A percentile compares a stretch with the other conserved stretches of the same genome.
These are phyloP conservation scores for Acidomyces sp. DNA, from an alignment of 495 filamentous ascomycete genomes.

Conservation along the genomic window DNA sequence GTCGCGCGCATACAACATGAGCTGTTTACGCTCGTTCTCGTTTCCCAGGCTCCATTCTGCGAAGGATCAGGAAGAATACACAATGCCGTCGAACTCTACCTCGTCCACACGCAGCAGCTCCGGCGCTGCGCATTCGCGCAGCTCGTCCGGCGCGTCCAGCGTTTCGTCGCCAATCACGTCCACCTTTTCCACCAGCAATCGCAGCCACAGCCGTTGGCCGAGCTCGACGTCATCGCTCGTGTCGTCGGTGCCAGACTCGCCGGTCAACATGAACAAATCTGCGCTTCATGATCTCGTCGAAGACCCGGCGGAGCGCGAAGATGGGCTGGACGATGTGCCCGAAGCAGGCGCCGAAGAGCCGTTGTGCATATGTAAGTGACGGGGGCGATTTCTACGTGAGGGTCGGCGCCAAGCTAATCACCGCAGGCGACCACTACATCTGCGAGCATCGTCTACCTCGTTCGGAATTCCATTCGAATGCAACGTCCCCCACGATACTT, in stretches of 20 bases:
- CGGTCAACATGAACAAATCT: slow-evolving; percentile 12
- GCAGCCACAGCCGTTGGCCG: slow-evolving; percentile 43
- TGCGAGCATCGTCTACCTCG: slow-evolving; percentile 16
- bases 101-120: neutral
- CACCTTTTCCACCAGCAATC: slow-evolving; percentile 44
- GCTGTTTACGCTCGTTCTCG: slow-evolving; percentile 11
- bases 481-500: neutral
- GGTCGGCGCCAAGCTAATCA: slow-evolving; percentile 1
- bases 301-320: slow-evolving; percentile 16
- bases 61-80: slow-evolving; percentile 2
- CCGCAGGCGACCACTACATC: slow-evolving; percentile 14
- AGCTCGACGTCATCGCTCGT: slow-evolving; percentile 52
- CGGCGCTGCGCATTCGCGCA: slow-evolving; percentile 15
- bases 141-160: slow-evolving; percentile 41
- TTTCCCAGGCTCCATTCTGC: slow-evolving; percentile 5
- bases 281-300: slow-evolving; percentile 16
- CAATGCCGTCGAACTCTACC: too few species aligned
- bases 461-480: too few species aligned
- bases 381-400: neutral
- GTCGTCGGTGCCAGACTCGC: slow-evolving; percentile 40
- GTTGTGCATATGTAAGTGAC: slow-evolving; percentile 15
- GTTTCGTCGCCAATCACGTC: slow-evolving; percentile 47
- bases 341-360: slow-evolving; percentile 4
- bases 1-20: slow-evolving; percentile 8
- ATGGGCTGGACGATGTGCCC: slow-evolving; percentile 2